A percentile compares a stretch with the other conserved stretches of the same genome.
These are phyloP conservation scores for Emmonsia crescens DNA, from an alignment of 2,329 filamentous ascomycete genomes.

Conservation along the genomic window DNA sequence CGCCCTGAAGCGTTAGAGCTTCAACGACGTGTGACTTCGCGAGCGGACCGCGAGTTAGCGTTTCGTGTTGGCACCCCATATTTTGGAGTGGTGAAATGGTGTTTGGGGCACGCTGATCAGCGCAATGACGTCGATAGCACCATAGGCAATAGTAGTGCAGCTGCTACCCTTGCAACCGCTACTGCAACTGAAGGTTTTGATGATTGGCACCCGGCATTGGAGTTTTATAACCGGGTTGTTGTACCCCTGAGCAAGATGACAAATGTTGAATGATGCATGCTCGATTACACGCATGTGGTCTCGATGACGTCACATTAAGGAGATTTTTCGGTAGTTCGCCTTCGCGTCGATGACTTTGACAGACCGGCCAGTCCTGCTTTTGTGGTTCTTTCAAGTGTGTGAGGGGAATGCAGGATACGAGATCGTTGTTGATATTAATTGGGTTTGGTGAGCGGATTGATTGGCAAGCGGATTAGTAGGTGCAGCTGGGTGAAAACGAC, in stretches of 20 bases:
- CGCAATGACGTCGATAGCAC: not conserved
- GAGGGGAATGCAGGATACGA: not conserved
- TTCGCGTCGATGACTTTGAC: not conserved
- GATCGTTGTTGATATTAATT: not conserved
- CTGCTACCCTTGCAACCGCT: not conserved
- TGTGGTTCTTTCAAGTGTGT: not conserved
- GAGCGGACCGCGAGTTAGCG: conserved; percentile 1
- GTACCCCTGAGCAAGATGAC: not conserved
- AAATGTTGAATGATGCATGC: not conserved
- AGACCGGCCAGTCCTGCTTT: not conserved
- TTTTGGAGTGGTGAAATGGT: not conserved
- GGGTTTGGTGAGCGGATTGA: not conserved
- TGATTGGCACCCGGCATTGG: conserved; percentile 2
- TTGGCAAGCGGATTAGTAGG: not conserved
- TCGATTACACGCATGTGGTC: not conserved
- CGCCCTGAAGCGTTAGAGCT: not conserved
- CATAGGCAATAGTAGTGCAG: not conserved
- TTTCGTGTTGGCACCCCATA: conserved; percentile 2
- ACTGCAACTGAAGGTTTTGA: not conserved
- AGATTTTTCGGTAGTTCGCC: not conserved
- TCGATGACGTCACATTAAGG: not conserved
- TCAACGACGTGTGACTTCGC: not conserved
- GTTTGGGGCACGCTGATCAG: not conserved
- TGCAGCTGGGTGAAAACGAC: not conserved
- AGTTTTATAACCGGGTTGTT: conserved; percentile 1